Base-by-base conservation (phyloP, 2,329 filamentous ascomycete genomes). In the Colletotrichum ledebouriae region DNA sequence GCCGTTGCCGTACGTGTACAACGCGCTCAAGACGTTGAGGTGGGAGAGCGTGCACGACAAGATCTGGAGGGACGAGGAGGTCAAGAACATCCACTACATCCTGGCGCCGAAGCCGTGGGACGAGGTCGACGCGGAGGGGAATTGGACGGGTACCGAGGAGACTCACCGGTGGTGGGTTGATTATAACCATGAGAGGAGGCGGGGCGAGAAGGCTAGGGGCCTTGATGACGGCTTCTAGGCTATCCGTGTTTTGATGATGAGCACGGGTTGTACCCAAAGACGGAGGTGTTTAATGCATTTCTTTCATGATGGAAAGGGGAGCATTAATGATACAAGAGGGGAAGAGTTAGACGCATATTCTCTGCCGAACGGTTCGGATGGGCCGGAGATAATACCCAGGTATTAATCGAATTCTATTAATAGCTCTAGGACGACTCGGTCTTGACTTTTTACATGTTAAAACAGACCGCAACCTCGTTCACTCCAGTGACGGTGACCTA, bases 71-170 rank as follows among this genome's bases (percentile, higher is more conserved):
- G 87, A 90, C 72, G 84, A 84, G 17, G 75, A 78, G 46, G 85
- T 90, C 57, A 89, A 87, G 80, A 89, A 88, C 72, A 76, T 90
- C 6, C 88, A 90, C 73, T 89, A 87, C 69, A 89, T 90, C 52
- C 75, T 90, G 22, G 83, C 81, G 42, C 87, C 87, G 0, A 90
- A 90, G 77, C 88, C 88, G 2, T 90, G 88, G 88, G 81, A 87
- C 49, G 83, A 87, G 76, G 70, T 84, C 34, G 78, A 83, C 49
- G 78, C 78, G 13, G 44, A 58, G 47, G 85, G 84, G 2, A 76
- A 80, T 42, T 83, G 79, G 75, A 80, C 75, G 0, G 82, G 83
- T 41, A 77, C 75, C 3, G 82, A 85, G 1, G 83, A 83, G 75
- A 83, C 82, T 11, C 85, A 89, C 70, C 75, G 75, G 56, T 90